phyloP scores from a whole-genome alignment of 1,284 basidiomycete genomes.

The Ganoderma lucidum region DNA sequence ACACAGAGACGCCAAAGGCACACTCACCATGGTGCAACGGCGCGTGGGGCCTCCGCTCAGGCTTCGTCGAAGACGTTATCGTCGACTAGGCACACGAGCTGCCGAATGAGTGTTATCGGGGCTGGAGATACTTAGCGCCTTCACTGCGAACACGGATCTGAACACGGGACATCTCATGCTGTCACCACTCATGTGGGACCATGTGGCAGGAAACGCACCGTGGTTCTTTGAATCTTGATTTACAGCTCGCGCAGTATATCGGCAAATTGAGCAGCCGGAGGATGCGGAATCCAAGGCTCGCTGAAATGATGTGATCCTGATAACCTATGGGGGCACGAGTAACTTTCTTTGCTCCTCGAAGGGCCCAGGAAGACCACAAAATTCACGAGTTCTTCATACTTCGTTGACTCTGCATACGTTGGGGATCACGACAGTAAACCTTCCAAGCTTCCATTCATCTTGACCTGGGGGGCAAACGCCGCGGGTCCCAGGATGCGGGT shows the following conservation, averaged over 20 bases:
- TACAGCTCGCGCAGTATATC: not conserved
- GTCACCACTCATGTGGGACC: not conserved
- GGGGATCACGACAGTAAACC: not conserved
- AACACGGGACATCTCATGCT: not conserved
- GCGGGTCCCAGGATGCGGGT: not conserved
- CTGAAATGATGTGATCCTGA: not conserved
- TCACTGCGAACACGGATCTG: not conserved
- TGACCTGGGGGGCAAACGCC: not conserved
- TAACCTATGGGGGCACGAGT: too few species aligned
- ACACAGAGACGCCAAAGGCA: not conserved
- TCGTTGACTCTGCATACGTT: not conserved
- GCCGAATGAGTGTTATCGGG: not conserved
- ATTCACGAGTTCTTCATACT: not conserved
- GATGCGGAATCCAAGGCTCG: not conserved
- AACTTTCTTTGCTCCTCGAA: not conserved
- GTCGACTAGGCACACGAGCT: conserved; percentile 23
- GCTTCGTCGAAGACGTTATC: conserved; percentile 24
- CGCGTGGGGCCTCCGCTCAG: conserved; percentile 23
- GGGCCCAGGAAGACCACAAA: not conserved
- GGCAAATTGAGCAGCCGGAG: not conserved
- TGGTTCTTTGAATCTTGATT: not conserved
- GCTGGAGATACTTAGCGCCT: not conserved
- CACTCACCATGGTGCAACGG: conserved; percentile 16
- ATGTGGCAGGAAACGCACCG: not conserved
- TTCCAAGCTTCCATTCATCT: not conserved